Percentiles rank a stretch among this genome's conserved stretches.
These are phyloP conservation scores for Uronychia binucleata DNA, from an alignment of 73 alveolate species.

Conservation along the genomic window DNA sequence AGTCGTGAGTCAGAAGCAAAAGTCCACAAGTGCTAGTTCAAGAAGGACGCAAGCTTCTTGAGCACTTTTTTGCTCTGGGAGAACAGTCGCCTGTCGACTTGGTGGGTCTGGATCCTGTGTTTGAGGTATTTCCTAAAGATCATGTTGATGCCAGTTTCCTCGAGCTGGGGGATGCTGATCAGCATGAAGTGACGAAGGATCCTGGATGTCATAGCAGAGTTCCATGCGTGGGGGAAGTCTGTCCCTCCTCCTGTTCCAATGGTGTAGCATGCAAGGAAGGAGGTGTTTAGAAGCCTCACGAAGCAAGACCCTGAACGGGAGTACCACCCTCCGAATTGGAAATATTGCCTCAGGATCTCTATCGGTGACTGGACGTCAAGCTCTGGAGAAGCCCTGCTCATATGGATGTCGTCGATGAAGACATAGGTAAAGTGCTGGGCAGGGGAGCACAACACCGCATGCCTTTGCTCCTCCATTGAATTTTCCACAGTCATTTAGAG, in stretches of 20 bases:
- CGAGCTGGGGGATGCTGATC: background rate
- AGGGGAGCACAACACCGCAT: constrained; percentile 23
- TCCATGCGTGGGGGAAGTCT: background rate
- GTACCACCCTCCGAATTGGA: constrained; percentile 37
- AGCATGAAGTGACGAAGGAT: background rate
- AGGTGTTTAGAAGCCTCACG: background rate
- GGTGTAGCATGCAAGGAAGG: background rate
- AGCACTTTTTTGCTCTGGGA: background rate
- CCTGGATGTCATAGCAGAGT: background rate
- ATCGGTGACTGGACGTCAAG: constrained; percentile 12
- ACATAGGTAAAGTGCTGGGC: constrained; percentile 19
- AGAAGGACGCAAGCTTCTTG: background rate
- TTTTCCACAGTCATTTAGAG: constrained; percentile 13
- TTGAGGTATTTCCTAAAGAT: background rate
- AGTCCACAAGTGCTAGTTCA: background rate
- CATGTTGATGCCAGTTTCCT: background rate
- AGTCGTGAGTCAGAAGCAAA: too few relatives aligned
- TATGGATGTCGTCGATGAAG: constrained; percentile 26
- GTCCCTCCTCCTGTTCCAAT: background rate
- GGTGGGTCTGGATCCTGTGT: background rate
- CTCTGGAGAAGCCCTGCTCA: constrained; percentile 6
- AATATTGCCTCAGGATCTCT: constrained; percentile 24
- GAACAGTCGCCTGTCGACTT: background rate
- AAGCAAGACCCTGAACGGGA: constrained; percentile 5
- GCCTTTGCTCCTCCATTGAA: constrained; percentile 27